These are phyloP conservation scores for Bruguiera parviflora DNA, from an alignment of 345 rosid genomes.

Conservation along the genomic window DNA sequence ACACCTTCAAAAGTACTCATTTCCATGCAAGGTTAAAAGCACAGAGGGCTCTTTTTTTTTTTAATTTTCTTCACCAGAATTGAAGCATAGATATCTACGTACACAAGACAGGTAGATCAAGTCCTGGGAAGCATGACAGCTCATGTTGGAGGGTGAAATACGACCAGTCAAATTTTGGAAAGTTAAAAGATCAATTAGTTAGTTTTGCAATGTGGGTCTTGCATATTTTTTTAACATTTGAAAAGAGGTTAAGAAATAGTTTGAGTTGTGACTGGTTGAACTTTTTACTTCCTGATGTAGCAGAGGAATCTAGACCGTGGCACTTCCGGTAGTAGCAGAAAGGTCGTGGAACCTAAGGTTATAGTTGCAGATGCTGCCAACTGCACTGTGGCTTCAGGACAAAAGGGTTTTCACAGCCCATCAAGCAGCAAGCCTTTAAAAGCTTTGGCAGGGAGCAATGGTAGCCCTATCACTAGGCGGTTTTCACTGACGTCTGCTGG, in stretches of 20 bases:
- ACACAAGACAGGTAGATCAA: not conserved
- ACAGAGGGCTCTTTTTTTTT: constrained; percentile 2
- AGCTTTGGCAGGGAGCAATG: too few species aligned
- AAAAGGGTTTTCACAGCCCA: not conserved
- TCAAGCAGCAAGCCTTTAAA: too few species aligned
- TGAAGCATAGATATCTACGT: constrained; percentile 24
- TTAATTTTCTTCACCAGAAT: constrained; percentile 41
- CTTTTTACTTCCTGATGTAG: not conserved
- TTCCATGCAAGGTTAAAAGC: constrained; percentile 44
- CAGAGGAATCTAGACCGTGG: not conserved
- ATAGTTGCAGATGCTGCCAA: not conserved
- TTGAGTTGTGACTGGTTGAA: not conserved
- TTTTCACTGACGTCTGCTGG: too few species aligned
- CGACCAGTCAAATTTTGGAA: constrained; percentile 22
- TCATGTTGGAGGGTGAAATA: constrained; percentile 7
- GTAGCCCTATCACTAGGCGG: too few species aligned
- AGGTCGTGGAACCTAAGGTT: not conserved
- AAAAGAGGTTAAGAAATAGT: not conserved
- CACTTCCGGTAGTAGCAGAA: not conserved
- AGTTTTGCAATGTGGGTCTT: constrained; percentile 19
- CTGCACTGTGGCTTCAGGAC: not conserved
- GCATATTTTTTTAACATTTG: not conserved
- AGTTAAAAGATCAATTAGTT: constrained; percentile 1
- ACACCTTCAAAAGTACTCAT: constrained; percentile 11
- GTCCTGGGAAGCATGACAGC: constrained; percentile 18